These are phyloP conservation scores for Alternaria tenuissima DNA, from an alignment of 2,329 filamentous ascomycete species.

Conservation along the genomic window DNA sequence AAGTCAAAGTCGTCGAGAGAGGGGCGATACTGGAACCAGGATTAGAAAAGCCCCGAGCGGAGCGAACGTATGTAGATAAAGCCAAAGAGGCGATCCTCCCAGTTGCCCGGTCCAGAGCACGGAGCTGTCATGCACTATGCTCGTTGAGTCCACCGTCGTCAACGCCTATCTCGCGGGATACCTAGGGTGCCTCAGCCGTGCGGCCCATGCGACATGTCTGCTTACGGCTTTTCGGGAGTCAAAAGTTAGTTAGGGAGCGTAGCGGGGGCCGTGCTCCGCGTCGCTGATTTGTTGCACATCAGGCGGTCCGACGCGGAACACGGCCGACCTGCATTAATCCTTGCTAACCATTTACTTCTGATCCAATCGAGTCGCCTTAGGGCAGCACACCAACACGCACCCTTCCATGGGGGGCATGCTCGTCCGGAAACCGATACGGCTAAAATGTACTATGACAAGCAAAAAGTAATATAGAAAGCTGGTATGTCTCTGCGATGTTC, in stretches of 20 bases:
- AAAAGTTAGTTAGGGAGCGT: background rate
- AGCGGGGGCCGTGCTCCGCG: background rate
- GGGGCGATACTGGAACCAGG: slow-evolving; percentile 12
- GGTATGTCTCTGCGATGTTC: background rate
- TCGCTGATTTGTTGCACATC: slow-evolving; percentile 10
- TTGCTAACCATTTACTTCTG: background rate
- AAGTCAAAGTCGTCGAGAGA: slow-evolving; percentile 7
- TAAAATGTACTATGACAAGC: background rate
- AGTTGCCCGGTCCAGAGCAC: slow-evolving; percentile 12
- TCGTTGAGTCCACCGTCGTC: slow-evolving; percentile 7
- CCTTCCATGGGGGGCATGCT: slow-evolving; percentile 6
- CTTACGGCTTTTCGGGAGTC: slow-evolving; percentile 8
- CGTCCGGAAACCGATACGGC: background rate
- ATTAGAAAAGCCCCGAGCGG: slow-evolving; percentile 8
- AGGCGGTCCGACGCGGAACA: slow-evolving; percentile 14
- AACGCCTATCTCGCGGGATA: slow-evolving; percentile 13
- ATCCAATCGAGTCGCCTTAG: background rate
- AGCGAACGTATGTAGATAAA: slow-evolving; percentile 14
- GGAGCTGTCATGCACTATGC: slow-evolving; percentile 18
- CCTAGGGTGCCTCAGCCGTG: slow-evolving; percentile 11
- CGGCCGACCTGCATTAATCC: slow-evolving; percentile 12
- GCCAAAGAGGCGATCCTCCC: slow-evolving; percentile 12
- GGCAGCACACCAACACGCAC: slow-evolving; percentile 4
- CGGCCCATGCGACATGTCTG: slow-evolving; percentile 16
- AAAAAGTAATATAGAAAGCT: slow-evolving; percentile 6